Conservation (phyloP, 2,329 filamentous ascomycete genomes). For the Grosmannia penicillata region DNA sequence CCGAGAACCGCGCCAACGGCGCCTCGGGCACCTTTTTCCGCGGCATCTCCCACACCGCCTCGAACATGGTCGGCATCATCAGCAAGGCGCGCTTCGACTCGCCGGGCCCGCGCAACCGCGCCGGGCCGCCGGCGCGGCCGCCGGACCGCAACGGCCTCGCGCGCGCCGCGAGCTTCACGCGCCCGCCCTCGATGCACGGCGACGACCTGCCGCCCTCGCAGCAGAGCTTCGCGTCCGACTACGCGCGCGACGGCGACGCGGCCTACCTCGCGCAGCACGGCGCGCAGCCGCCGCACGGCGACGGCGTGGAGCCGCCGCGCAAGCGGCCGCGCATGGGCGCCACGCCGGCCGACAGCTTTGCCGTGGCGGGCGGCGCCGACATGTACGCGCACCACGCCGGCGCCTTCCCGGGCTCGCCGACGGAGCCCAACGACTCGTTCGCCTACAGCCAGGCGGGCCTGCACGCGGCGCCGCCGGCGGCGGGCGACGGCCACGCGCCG, state of each 20-base stretch:
- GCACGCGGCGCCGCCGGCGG: slow-evolving; percentile 23
- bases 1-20: slow-evolving; percentile 52
- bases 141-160: slow-evolving; percentile 41
- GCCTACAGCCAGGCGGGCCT: slow-evolving; percentile 41
- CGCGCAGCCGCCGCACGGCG: slow-evolving; percentile 28
- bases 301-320: slow-evolving; percentile 60
- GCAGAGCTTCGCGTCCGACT: slow-evolving; percentile 67
- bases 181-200: slow-evolving; percentile 58
- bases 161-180: slow-evolving; percentile 53
- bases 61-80: slow-evolving; percentile 86
- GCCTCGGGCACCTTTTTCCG: slow-evolving; percentile 85
- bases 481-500: slow-evolving; percentile 39
- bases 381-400: slow-evolving; percentile 25
- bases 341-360: slow-evolving; percentile 43
- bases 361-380: slow-evolving; percentile 26
- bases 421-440: slow-evolving; percentile 69
- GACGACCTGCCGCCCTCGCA: slow-evolving; percentile 66
- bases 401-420: slow-evolving; percentile 55
- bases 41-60: slow-evolving; percentile 87
- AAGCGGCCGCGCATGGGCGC: slow-evolving; percentile 54
- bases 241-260: slow-evolving; percentile 57
- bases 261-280: slow-evolving; percentile 47
- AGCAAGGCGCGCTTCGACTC: slow-evolving; percentile 93
- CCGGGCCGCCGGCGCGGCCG: slow-evolving; percentile 1
- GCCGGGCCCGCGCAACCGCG: slow-evolving; percentile 50